phyloP scores from a whole-genome alignment of 331 rosid genomes.

The Arachis monticola region DNA sequence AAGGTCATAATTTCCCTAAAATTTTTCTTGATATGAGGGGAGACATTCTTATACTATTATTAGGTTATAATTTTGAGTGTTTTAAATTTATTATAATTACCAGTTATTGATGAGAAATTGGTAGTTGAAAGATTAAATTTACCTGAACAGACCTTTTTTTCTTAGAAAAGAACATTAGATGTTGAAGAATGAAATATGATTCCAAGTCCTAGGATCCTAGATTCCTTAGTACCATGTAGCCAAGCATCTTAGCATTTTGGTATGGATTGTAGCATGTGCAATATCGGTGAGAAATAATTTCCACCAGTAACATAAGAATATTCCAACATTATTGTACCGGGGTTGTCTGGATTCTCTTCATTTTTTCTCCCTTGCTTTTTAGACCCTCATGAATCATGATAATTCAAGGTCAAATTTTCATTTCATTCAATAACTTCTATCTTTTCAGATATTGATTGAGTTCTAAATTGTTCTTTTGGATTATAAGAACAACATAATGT shows the following conservation, averaged over 20 bases:
- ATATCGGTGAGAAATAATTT: not conserved
- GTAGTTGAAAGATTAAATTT: not conserved
- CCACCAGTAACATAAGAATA: not conserved
- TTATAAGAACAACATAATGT: too few species aligned
- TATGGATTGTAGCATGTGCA: not conserved
- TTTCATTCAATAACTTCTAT: too few species aligned
- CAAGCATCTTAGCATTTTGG: not conserved
- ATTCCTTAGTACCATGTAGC: too few species aligned
- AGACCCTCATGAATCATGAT: too few species aligned
- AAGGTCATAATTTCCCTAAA: not conserved
- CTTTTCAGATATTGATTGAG: too few species aligned
- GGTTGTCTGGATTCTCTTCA: not conserved
- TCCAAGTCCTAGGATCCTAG: not conserved
- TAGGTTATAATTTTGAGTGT: too few species aligned
- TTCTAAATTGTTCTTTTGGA: too few species aligned
- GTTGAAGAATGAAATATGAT: not conserved
- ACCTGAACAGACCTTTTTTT: not conserved
- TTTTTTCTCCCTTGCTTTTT: not conserved
- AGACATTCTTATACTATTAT: too few species aligned
- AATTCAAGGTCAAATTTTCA: too few species aligned
- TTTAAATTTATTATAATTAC: too few species aligned
- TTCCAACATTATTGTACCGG: not conserved
- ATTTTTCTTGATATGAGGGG: not conserved
- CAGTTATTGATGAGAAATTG: not conserved
- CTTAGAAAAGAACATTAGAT: not conserved